These are phyloP conservation scores for Leucocoprinus sp. DNA, from an alignment of 768 basidiomycete species.

Conservation along the genomic window DNA sequence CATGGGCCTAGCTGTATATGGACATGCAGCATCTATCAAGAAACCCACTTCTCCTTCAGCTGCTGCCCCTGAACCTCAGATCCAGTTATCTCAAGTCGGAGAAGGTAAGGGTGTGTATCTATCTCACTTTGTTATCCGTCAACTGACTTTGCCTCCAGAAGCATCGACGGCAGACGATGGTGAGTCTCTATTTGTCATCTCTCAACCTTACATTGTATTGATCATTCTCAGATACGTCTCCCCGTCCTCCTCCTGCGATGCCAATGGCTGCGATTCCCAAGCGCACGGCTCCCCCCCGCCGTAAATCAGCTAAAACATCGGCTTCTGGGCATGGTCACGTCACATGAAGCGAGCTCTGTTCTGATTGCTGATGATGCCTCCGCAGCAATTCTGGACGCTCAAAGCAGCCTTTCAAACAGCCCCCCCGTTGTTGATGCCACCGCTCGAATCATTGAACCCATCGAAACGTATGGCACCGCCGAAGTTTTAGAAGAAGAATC, in stretches of 20 bases:
- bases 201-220: not conserved
- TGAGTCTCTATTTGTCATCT: not conserved
- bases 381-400: too few species aligned
- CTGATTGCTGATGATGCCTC: not conserved
- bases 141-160: not conserved
- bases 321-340: not conserved
- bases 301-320: slow-evolving; percentile 28
- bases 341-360: slow-evolving; percentile 5
- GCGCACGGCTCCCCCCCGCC: slow-evolving; percentile 67
- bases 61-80: not conserved
- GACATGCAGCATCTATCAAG: slow-evolving; percentile 28
- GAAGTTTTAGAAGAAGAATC: not conserved
- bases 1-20: slow-evolving; percentile 71
- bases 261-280: slow-evolving; percentile 69
- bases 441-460: too few species aligned
- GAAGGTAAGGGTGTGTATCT: slow-evolving; percentile 1
- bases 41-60: slow-evolving; percentile 14
- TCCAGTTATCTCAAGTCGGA: not conserved
- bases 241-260: slow-evolving; percentile 46
- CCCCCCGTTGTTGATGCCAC: too few species aligned
- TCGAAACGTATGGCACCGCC: too few species aligned
- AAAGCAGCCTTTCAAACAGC: too few species aligned
- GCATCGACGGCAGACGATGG: not conserved
- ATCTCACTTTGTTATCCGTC: not conserved
- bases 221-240: slow-evolving; percentile 17